Evolutionary conservation across 2,329 filamentous ascomycete genomes (phyloP).

Genomic region (Colletotrichum paranaense): DNA sequence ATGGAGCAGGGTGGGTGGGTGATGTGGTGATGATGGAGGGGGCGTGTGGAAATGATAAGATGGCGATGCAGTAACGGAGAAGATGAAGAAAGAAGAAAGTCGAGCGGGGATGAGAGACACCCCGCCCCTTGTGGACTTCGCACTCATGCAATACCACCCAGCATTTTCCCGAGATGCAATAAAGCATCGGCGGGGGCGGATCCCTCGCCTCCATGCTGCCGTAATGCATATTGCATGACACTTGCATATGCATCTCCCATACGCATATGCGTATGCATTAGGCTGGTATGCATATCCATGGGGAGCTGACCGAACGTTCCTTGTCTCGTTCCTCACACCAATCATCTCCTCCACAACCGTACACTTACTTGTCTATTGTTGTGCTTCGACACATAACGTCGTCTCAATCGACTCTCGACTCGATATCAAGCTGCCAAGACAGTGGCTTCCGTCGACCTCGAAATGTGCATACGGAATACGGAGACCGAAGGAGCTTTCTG

Average conservation of each 20-base stretch:
- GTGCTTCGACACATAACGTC: slow-evolving; percentile 31
- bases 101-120: background rate
- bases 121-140: background rate
- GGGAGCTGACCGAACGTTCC: slow-evolving; percentile 2
- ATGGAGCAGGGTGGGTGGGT: background rate
- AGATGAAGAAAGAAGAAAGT: background rate
- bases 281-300: background rate
- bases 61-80: background rate
- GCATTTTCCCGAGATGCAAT: background rate
- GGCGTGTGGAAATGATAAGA: background rate
- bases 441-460: slow-evolving; percentile 26
- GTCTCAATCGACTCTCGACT: slow-evolving; percentile 15
- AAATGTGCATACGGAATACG: slow-evolving; percentile 20
- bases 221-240: slow-evolving; percentile 29
- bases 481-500: slow-evolving; percentile 1
- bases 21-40: background rate
- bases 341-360: slow-evolving; percentile 6
- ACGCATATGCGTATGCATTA: background rate
- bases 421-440: slow-evolving; percentile 28
- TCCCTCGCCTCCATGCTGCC: background rate
- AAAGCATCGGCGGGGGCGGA: slow-evolving; percentile 28
- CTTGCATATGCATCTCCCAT: slow-evolving; percentile 19
- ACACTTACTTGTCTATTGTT: background rate
- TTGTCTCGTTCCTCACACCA: slow-evolving; percentile 18
- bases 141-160: slow-evolving; percentile 19